phyloP scores from a whole-genome alignment of 805 yeast genomes.

The Metschnikowia picachoensis region DNA sequence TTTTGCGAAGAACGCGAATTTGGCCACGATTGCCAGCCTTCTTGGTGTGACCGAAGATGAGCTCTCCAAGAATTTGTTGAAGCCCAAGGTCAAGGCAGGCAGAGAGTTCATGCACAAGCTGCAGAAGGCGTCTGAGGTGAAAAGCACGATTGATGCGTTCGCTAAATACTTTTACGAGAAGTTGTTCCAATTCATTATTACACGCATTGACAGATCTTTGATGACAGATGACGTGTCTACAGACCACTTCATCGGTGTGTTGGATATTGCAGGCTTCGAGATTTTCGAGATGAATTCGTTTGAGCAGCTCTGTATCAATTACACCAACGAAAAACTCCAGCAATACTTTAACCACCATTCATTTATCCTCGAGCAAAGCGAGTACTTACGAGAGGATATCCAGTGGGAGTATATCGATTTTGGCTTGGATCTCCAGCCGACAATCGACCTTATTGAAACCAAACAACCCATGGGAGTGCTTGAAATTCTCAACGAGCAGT shows the following conservation, averaged over 20 bases:
- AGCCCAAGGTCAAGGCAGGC: slow-evolving; percentile 90
- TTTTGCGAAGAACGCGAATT: slow-evolving; percentile 47
- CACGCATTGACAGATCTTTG: slow-evolving; percentile 67
- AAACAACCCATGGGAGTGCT: slow-evolving; percentile 73
- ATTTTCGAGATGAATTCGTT: slow-evolving; percentile 55
- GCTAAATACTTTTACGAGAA: slow-evolving; percentile 85
- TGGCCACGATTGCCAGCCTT: slow-evolving; percentile 51
- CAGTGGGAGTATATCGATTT: slow-evolving; percentile 81
- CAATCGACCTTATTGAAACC: slow-evolving; percentile 87
- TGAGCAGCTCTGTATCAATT: slow-evolving; percentile 59
- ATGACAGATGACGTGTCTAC: slow-evolving; percentile 12
- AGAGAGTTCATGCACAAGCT: slow-evolving; percentile 79
- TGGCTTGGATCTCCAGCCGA: slow-evolving; percentile 91
- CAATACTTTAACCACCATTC: slow-evolving; percentile 62
- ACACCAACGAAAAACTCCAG: slow-evolving; percentile 57
- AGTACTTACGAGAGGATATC: slow-evolving; percentile 54
- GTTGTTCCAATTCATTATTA: slow-evolving; percentile 72
- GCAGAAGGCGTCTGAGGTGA: slow-evolving; percentile 74
- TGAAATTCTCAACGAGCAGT: slow-evolving; percentile 88
- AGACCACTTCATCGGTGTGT: slow-evolving; percentile 48
- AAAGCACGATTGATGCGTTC: slow-evolving; percentile 77
- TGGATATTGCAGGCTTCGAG: slow-evolving; percentile 62
- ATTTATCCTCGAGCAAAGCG: slow-evolving; percentile 58
- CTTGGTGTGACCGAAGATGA: slow-evolving; percentile 59
- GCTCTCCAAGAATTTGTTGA: slow-evolving; percentile 55